A percentile compares a stretch with the other conserved stretches of the same genome.
phyloP scores from a whole-genome alignment of 352 stramenopile genomes.

The Saprolegnia diclina region DNA sequence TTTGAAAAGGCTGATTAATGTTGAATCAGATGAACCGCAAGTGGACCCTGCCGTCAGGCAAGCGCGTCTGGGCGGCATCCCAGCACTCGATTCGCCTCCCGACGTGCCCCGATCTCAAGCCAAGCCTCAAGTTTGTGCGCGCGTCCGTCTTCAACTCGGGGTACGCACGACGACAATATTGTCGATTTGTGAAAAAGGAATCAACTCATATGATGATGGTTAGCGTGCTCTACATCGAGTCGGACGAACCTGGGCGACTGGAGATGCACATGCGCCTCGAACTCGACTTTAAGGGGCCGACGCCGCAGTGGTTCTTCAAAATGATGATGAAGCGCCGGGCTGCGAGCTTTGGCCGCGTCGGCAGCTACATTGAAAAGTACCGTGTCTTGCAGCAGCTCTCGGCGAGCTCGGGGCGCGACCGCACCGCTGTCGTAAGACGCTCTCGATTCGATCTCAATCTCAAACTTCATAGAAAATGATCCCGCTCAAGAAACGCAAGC shows the following conservation, averaged over 20 bases:
- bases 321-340: slow-evolving; percentile 4
- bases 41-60: slow-evolving; percentile 1
- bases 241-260: background rate
- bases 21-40: slow-evolving; percentile 5
- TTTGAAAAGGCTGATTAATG: background rate
- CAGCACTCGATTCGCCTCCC: slow-evolving; percentile 11
- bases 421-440: background rate
- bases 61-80: background rate
- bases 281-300: slow-evolving; percentile 4
- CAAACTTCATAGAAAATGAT: slow-evolving; percentile 8
- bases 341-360: slow-evolving; percentile 2
- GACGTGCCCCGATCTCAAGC: background rate
- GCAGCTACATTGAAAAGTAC: slow-evolving; percentile 8
- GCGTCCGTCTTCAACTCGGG: slow-evolving; percentile 4
- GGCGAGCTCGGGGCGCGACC: background rate
- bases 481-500: background rate
- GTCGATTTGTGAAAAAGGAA: background rate
- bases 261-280: slow-evolving; percentile 11
- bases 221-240: slow-evolving; percentile 10
- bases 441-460: background rate
- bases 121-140: background rate
- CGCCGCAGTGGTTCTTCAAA: slow-evolving; percentile 10
- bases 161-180: background rate
- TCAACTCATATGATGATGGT: background rate
- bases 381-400: background rate